Evolutionary conservation across 441 rosid species (phyloP).

Genomic region (Jatropha podagrica): DNA sequence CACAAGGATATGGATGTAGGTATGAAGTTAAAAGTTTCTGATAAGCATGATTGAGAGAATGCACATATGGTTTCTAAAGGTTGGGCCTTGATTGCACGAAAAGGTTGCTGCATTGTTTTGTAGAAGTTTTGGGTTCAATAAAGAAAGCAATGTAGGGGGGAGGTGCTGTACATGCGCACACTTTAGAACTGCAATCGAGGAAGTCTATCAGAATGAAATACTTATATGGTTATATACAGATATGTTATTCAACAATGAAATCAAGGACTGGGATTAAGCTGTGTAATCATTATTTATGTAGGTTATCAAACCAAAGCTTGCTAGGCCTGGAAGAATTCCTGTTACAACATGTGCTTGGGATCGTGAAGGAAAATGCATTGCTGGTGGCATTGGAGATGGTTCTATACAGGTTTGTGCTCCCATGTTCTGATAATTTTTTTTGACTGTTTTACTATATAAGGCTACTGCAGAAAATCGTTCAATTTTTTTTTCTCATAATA

Average conservation of each 20-base stretch:
- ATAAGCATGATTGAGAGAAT: neutral
- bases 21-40: neutral
- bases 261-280: neutral
- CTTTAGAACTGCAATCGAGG: neutral
- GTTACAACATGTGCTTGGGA: conserved; percentile 97
- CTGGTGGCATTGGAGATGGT: conserved; percentile 94
- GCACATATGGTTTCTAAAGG: neutral
- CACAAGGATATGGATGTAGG: neutral
- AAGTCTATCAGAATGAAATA: neutral
- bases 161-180: neutral
- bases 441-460: neutral
- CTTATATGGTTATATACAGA: neutral
- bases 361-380: conserved; percentile 82
- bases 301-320: conserved; percentile 98
- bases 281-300: conserved; percentile 25
- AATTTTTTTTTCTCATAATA: neutral
- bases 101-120: neutral
- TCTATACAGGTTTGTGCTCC: conserved; percentile 75
- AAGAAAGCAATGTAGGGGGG: neutral
- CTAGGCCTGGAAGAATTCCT: conserved; percentile 96
- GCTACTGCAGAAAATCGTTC: neutral
- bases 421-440: conserved; percentile 5
- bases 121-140: neutral
- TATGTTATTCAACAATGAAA: conserved; percentile 6
- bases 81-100: neutral